phyloP scores from a whole-genome alignment of 805 yeast genomes.

The Candida nemodendra region DNA sequence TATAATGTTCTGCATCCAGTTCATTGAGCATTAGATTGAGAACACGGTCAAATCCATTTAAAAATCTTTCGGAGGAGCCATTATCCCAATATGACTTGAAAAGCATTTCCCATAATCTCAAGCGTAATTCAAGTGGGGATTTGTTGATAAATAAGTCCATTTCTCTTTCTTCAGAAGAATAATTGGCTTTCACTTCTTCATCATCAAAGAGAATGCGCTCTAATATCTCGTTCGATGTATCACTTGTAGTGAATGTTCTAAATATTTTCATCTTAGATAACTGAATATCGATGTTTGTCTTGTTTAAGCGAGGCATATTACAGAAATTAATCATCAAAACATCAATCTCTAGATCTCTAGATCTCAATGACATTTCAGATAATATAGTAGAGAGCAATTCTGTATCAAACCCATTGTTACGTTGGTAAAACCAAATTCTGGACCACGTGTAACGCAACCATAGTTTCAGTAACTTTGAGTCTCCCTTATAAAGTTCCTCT shows the following conservation, averaged over 20 bases:
- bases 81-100: conserved; percentile 50
- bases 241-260: conserved; percentile 57
- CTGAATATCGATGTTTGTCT: conserved; percentile 53
- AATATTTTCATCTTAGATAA: conserved; percentile 71
- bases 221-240: conserved; percentile 26
- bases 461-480: conserved; percentile 9
- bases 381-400: conserved; percentile 34
- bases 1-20: conserved; percentile 28
- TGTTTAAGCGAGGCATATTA: conserved; percentile 55
- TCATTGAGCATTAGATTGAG: conserved; percentile 44
- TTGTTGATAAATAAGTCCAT: conserved; percentile 58
- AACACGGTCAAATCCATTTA: conserved; percentile 51
- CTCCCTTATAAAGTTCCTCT: background rate
- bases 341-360: conserved; percentile 23
- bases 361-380: conserved; percentile 22
- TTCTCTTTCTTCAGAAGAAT: conserved; percentile 43
- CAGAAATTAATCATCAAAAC: conserved; percentile 57
- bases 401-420: conserved; percentile 27
- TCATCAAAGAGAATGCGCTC: conserved; percentile 26
- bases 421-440: conserved; percentile 43
- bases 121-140: conserved; percentile 63
- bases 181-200: conserved; percentile 30
- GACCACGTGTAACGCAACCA: conserved; percentile 49
- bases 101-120: conserved; percentile 75
- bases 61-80: conserved; percentile 35